Evolutionary conservation across 164 flowering plant genomes (phyloP), one percentile per base, ranked within the genome.

Genomic region (Malania oleifera): DNA sequence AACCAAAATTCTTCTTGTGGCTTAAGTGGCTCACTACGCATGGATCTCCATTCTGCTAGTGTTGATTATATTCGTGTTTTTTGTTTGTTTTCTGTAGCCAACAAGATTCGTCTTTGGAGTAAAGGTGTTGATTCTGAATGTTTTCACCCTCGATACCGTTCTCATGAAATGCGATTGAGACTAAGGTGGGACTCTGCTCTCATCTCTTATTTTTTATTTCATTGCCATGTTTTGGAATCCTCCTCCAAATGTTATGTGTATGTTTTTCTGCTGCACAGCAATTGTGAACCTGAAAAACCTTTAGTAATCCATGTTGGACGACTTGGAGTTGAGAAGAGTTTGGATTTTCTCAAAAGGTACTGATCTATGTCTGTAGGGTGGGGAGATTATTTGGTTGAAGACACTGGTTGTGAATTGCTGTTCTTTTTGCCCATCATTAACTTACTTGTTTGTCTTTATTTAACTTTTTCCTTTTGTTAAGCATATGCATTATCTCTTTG

Each of bases 101-200:
- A 89, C 67, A 82, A 76, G 69, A 89, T 93, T 55, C 95, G 96
- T 28, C 79, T 89, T 51, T 93, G 98, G 97, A 93, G 83, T 57
- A 93, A 93, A 68, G 98, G 97, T 66, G 98, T 89, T 20, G 98
- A 93, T 74, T 83, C 88, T 15, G 92, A 81, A 56, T 89, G 95
- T 67, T 93, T 93, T 62, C 81, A 93, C 57, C 98, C 98, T 9
- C 80, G 77, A 40, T 93, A 31, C 66, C 74, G 80, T 46, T 84
- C 73, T 60, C 75, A 75, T 34, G 92, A 87, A 69, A 93, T 90
- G 96, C 71, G 98, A 63, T 14, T 70, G 50, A 73, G 81, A 77
- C 71, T 95, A 18, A 91, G 89, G 99, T 84, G 48, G 27, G 65
- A 54, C 11, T 14, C 15, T 44, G 29, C 56, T 19, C 17, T 48